Evolutionary conservation across 1,284 basidiomycete genomes (phyloP), one percentile per base, ranked within the genome.

Genomic region (Apiotrichum domesticum): DNA sequence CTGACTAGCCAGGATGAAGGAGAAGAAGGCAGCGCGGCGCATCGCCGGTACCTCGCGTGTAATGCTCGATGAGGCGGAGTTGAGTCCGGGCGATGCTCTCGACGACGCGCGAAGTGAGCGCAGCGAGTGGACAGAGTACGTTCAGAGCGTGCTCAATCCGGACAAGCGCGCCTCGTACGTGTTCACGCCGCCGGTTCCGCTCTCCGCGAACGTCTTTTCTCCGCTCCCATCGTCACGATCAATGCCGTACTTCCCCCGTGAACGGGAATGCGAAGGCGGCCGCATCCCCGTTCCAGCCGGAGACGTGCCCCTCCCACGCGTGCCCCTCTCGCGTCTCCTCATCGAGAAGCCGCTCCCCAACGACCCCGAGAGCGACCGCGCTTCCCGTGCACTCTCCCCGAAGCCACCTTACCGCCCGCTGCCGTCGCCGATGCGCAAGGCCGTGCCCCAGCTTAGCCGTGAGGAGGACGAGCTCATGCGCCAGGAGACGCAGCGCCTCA

Each of bases 61-160:
- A 11, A 35, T 41, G 13, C 8, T 51, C 14, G 50, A 40, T 3
- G 33, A n/a, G 11, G 7, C 15, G 10, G 29, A 46, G 14, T 34
- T 40, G 32, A 32, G 41, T n/a, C 39, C 39, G 8, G 15, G 39
- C 37, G 33, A 51, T 15, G 32, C 43, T 43, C 29, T 35, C 29
- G 21, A 51, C 44, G 37, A 50, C 44, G 29, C 35, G 9, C 21
- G 21, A 21, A 21, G 21, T 21, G 21, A 21, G 21, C 47, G 47
- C 35, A 49, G 47, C 9, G 45, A 40, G 8, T 56, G 55, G 55
- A 35, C 32, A 3, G 49, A 46, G 7, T 56, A 56, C 44, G 55
- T 56, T 10, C 48, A 49, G 10, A 49, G 14, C 21, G 35, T 50
- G 2, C 35, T 55, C 3, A 49, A 39, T 37, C 37, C 47, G n/a